These are phyloP conservation scores for Penicillium thymicola DNA, from an alignment of 2,329 filamentous ascomycete genomes.

Conservation along the genomic window DNA sequence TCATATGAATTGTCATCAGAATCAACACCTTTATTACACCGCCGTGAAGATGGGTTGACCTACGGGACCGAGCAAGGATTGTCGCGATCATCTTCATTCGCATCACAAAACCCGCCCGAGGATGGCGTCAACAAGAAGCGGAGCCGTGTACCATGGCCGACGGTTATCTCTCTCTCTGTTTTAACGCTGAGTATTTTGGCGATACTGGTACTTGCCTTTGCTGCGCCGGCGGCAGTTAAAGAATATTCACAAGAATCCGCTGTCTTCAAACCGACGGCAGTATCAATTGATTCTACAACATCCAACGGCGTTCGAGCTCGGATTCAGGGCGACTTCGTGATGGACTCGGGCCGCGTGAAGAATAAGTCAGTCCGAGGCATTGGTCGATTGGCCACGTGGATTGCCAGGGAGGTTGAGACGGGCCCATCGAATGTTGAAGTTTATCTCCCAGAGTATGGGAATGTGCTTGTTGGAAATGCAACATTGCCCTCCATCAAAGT, in stretches of 20 bases:
- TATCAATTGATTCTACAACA: slow-evolving; percentile 85
- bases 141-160: slow-evolving; percentile 64
- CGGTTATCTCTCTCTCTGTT: slow-evolving; percentile 66
- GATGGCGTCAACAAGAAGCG: slow-evolving; percentile 19
- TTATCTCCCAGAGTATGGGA: slow-evolving; percentile 77
- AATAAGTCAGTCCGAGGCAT: slow-evolving; percentile 70
- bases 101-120: slow-evolving; percentile 20
- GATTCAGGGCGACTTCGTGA: slow-evolving; percentile 74
- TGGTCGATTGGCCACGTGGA: slow-evolving; percentile 74
- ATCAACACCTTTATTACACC: slow-evolving; percentile 42
- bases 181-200: slow-evolving; percentile 61
- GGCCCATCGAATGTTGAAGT: slow-evolving; percentile 70
- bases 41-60: slow-evolving; percentile 31
- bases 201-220: slow-evolving; percentile 76
- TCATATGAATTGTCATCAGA: slow-evolving; percentile 40
- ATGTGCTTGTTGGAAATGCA: slow-evolving; percentile 74
- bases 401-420: slow-evolving; percentile 72
- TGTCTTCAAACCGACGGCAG: slow-evolving; percentile 74
- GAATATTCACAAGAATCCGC: slow-evolving; percentile 82
- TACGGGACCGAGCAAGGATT: slow-evolving; percentile 31
- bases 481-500: slow-evolving; percentile 71
- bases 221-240: slow-evolving; percentile 75
- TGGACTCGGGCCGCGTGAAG: slow-evolving; percentile 74
- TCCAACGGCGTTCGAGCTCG: slow-evolving; percentile 71
- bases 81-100: slow-evolving; percentile 19